phyloP scores from a whole-genome alignment of 1,284 basidiomycete genomes.

The Crucibulum cyathiforme region DNA sequence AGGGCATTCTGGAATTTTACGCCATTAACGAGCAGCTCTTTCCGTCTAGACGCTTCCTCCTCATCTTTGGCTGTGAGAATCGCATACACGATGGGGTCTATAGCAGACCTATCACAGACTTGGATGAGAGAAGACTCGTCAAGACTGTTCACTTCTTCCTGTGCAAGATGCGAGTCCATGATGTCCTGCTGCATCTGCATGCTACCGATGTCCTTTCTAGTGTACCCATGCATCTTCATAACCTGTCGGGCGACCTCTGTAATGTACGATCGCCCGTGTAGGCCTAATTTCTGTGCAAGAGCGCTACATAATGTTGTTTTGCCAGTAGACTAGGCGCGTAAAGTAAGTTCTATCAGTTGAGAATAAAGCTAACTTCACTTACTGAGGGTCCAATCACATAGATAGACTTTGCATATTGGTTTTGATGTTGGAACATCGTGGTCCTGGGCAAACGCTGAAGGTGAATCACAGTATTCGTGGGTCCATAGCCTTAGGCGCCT shows the following conservation, averaged over 20 bases:
- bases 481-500: not conserved
- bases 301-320: slow-evolving; percentile 70
- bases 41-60: not conserved
- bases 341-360: no score
- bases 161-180: slow-evolving; percentile 56
- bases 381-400: slow-evolving; percentile 65
- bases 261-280: slow-evolving; percentile 48
- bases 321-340: slow-evolving; percentile 51
- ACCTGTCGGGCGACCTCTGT: slow-evolving; percentile 66
- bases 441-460: no score
- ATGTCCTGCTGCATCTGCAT: slow-evolving; percentile 69
- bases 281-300: slow-evolving; percentile 45
- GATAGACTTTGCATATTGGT: no score
- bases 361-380: no score
- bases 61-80: slow-evolving; percentile 48
- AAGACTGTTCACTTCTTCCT: slow-evolving; percentile 43
- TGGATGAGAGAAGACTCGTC: slow-evolving; percentile 37
- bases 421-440: no score
- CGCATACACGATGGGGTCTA: slow-evolving; percentile 69
- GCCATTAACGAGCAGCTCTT: no score
- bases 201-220: slow-evolving; percentile 51
- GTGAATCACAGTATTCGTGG: not conserved
- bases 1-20: no score
- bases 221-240: slow-evolving; percentile 57
- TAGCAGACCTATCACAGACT: slow-evolving; percentile 66